Evolutionary conservation across 1,139 yeast genomes (phyloP).

Genomic region (Geotrichum histeridarum): DNA sequence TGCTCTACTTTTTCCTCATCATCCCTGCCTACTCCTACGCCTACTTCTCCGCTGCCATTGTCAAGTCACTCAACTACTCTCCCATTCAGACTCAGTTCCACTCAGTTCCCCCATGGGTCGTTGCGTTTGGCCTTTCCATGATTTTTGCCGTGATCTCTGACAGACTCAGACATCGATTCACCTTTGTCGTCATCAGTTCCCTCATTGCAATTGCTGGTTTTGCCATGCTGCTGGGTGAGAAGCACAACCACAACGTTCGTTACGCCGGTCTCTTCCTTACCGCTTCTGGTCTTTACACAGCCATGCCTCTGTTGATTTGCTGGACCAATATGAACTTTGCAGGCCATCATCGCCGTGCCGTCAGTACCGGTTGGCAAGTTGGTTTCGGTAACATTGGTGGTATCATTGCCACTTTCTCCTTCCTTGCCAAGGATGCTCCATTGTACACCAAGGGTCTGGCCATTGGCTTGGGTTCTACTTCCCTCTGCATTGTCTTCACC

Average conservation of each 20-base stretch:
- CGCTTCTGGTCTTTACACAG: slow-evolving; percentile 61
- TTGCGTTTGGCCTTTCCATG: slow-evolving; percentile 54
- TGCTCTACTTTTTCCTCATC: slow-evolving; percentile 58
- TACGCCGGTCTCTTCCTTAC: slow-evolving; percentile 69
- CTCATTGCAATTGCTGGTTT: slow-evolving; percentile 51
- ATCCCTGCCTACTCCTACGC: slow-evolving; percentile 70
- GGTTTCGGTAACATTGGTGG: slow-evolving; percentile 86
- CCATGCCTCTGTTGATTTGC: slow-evolving; percentile 72
- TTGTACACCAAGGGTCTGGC: slow-evolving; percentile 54
- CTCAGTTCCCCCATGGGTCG: slow-evolving; percentile 70
- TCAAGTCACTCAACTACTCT: slow-evolving; percentile 52
- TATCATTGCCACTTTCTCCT: slow-evolving; percentile 62
- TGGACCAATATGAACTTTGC: slow-evolving; percentile 66
- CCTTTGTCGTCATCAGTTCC: slow-evolving; percentile 45
- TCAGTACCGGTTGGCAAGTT: slow-evolving; percentile 70
- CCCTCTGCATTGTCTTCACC: slow-evolving; percentile 47
- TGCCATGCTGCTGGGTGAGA: slow-evolving; percentile 44
- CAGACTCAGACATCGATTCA: slow-evolving; percentile 43
- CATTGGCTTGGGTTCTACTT: slow-evolving; percentile 50
- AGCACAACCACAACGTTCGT: slow-evolving; percentile 40
- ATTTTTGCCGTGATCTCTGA: slow-evolving; percentile 45
- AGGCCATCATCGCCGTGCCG: slow-evolving; percentile 65
- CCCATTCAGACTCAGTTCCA: slow-evolving; percentile 60
- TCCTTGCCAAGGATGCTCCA: slow-evolving; percentile 55
- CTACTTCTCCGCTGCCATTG: slow-evolving; percentile 63